These are phyloP conservation scores for Alternaria ethzedia DNA, from an alignment of 2,329 filamentous ascomycete genomes.

Conservation along the genomic window DNA sequence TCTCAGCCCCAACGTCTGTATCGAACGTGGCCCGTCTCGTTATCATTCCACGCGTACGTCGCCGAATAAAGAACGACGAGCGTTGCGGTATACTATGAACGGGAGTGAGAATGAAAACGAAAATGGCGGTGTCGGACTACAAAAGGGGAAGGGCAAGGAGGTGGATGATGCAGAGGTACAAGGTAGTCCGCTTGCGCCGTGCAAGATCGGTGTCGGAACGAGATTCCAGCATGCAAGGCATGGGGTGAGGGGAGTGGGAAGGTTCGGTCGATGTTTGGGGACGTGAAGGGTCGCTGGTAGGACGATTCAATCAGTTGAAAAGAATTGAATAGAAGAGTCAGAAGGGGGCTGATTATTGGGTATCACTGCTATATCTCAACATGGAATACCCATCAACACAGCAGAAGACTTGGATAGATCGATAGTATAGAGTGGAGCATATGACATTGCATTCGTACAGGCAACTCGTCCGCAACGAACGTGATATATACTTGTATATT, in stretches of 20 bases:
- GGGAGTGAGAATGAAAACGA: background rate
- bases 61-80: background rate
- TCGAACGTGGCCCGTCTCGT: constrained; percentile 34
- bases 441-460: background rate
- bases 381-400: background rate
- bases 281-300: background rate
- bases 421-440: background rate
- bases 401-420: background rate
- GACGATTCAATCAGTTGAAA: no score
- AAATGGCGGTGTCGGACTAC: background rate
- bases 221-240: constrained; percentile 15
- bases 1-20: constrained; percentile 40
- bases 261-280: background rate
- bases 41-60: constrained; percentile 10
- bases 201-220: constrained; percentile 11
- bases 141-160: no score
- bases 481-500: background rate
- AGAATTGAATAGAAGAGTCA: background rate
- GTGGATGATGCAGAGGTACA: background rate
- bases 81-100: background rate
- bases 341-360: background rate
- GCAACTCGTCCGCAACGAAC: background rate
- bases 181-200: constrained; percentile 1
- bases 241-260: background rate
- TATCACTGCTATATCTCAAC: background rate